Percentiles rank a stretch among this genome's conserved stretches.
These are phyloP conservation scores for Chimonanthus salicifolius DNA, from an alignment of 164 flowering plant genomes.

Conservation along the genomic window DNA sequence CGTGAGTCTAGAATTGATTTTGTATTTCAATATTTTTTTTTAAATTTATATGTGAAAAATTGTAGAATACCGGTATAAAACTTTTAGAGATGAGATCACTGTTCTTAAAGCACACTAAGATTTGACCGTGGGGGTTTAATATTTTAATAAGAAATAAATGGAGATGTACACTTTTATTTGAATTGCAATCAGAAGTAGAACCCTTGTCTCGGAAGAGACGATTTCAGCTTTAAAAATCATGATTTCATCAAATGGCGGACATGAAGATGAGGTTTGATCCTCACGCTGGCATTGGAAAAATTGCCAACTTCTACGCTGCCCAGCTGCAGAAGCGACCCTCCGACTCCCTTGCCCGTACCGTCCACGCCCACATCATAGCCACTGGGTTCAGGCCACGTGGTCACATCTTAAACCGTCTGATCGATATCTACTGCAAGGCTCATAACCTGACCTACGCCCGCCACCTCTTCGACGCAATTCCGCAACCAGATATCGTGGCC, in stretches of 20 bases:
- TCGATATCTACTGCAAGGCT: conserved; percentile 51
- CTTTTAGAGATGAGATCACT: too few species aligned
- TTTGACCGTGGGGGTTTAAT: too few species aligned
- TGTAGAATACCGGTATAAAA: too few species aligned
- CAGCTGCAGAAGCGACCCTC: conserved; percentile 31
- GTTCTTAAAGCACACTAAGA: too few species aligned
- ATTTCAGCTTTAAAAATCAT: neutral
- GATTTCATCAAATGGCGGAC: neutral
- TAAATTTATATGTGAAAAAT: too few species aligned
- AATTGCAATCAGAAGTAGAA: too few species aligned
- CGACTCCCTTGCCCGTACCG: conserved; percentile 22
- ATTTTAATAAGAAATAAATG: too few species aligned
- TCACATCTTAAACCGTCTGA: conserved; percentile 58
- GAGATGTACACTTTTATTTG: too few species aligned
- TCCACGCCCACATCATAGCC: conserved; percentile 66
- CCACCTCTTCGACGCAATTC: conserved; percentile 53
- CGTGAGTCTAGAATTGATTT: too few species aligned
- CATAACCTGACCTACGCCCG: conserved; percentile 36
- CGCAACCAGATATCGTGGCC: conserved; percentile 54
- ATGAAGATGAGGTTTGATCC: conserved; percentile 3
- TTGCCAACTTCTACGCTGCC: conserved; percentile 45
- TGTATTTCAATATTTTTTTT: too few species aligned
- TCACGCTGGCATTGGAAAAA: conserved; percentile 22
- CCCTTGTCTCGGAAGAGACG: neutral
- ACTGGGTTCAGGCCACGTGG: conserved; percentile 53